Evolutionary conservation across 192 early-diverging fungal genomes (phyloP).

Genomic region (Chytriomyces sp.): DNA sequence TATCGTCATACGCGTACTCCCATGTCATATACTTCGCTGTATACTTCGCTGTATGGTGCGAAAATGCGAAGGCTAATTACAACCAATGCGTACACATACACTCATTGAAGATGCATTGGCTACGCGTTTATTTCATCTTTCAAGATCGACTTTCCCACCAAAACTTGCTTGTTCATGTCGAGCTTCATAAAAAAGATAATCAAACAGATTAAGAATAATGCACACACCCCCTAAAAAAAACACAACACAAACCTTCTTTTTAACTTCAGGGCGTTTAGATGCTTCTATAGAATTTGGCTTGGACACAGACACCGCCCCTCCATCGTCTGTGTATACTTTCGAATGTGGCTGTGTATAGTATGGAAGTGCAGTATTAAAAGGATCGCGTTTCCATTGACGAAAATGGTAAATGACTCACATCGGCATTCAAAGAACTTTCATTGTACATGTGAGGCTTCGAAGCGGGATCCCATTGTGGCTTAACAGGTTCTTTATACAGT

Average conservation of each 20-base stretch:
- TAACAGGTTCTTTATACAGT: conserved; percentile 48
- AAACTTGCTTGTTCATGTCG: conserved; percentile 23
- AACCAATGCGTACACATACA: background rate
- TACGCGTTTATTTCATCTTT: background rate
- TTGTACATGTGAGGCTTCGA: conserved; percentile 27
- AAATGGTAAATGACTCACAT: background rate
- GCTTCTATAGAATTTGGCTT: background rate
- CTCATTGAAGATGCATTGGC: background rate
- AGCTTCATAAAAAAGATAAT: too few relatives aligned
- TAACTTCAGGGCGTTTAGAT: background rate
- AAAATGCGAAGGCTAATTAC: background rate
- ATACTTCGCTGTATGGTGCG: background rate
- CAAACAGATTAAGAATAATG: background rate
- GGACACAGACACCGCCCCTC: background rate
- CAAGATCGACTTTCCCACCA: conserved; percentile 21
- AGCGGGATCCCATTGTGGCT: conserved; percentile 20
- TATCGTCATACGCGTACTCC: too few relatives aligned
- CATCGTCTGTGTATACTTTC: conserved; percentile 26
- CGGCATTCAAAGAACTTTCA: background rate
- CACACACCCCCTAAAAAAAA: background rate
- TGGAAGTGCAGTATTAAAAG: background rate
- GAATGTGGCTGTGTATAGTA: background rate
- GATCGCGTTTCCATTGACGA: background rate
- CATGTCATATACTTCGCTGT: too few relatives aligned
- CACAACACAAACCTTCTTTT: background rate